A percentile compares a stretch with the other conserved stretches of the same genome.
Conservation (phyloP, 345 rosid genomes). For the Brassica nigra region DNA sequence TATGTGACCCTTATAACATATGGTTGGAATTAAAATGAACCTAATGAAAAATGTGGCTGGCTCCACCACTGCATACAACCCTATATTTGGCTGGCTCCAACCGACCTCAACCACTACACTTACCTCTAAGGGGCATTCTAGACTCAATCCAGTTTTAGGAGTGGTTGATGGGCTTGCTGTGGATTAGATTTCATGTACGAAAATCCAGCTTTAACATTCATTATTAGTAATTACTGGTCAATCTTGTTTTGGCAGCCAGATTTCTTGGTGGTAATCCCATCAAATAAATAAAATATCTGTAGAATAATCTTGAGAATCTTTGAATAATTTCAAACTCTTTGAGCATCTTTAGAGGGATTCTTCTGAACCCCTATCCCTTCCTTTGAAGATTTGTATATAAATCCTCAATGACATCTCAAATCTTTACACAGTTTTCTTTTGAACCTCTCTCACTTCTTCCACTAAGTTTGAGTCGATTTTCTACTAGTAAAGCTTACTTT, state of each 20-base stretch:
- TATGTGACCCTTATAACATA: background rate
- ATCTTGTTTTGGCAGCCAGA: conserved; percentile 9
- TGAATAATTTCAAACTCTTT: background rate
- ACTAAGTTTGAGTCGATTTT: background rate
- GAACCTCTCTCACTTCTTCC: background rate
- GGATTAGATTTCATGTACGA: background rate
- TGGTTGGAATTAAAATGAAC: background rate
- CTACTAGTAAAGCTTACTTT: background rate
- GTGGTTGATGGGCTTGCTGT: background rate
- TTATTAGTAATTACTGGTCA: conserved; percentile 9
- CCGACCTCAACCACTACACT: background rate
- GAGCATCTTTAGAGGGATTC: background rate
- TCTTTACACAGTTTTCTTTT: background rate
- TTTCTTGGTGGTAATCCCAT: background rate
- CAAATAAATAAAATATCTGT: background rate
- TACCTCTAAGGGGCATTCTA: background rate
- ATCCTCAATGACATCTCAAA: background rate
- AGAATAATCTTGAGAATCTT: background rate
- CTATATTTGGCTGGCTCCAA: background rate
- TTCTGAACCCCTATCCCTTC: background rate
- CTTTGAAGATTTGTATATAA: background rate
- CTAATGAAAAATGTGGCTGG: background rate
- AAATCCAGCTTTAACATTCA: background rate
- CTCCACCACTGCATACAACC: background rate
- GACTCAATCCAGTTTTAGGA: background rate